phyloP scores from a whole-genome alignment of 2,329 filamentous ascomycete species.

The Diaporthe citriasiana region DNA sequence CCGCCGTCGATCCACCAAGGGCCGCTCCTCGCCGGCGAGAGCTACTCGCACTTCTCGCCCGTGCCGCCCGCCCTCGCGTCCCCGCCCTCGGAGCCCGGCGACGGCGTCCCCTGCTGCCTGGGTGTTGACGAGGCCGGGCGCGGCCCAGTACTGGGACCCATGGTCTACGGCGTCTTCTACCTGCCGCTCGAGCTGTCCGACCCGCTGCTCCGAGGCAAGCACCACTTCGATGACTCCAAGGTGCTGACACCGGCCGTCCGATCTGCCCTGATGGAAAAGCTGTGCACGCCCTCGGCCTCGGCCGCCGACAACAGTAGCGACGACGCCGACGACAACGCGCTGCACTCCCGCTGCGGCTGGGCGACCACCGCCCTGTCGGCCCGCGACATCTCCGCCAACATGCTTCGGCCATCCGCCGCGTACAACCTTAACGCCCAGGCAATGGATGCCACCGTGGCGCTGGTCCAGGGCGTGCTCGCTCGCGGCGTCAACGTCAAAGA shows the following conservation, averaged over 20 bases:
- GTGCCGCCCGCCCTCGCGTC: slow-evolving; percentile 73
- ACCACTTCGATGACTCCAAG: slow-evolving; percentile 97
- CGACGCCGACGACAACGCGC: slow-evolving; percentile 58
- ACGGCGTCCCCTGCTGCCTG: slow-evolving; percentile 76
- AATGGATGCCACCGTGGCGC: slow-evolving; percentile 87
- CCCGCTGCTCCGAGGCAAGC: slow-evolving; percentile 80
- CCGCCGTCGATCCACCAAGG: slow-evolving; percentile 76
- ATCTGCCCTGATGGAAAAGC: slow-evolving; percentile 74
- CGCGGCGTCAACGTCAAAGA: slow-evolving; percentile 86
- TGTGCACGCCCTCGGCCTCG: slow-evolving; percentile 69
- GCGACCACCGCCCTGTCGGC: slow-evolving; percentile 86
- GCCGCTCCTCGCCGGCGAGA: slow-evolving; percentile 72
- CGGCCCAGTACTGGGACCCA: slow-evolving; percentile 89
- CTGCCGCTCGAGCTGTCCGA: slow-evolving; percentile 81
- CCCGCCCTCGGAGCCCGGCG: slow-evolving; percentile 47
- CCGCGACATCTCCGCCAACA: slow-evolving; percentile 83
- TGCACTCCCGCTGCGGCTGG: slow-evolving; percentile 79
- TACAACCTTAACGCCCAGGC: slow-evolving; percentile 98
- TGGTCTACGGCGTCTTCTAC: slow-evolving; percentile 80
- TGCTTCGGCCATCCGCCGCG: slow-evolving; percentile 74
- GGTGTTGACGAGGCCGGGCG: slow-evolving; percentile 95
- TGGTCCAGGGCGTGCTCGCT: slow-evolving; percentile 84
- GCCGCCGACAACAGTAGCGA: too few relatives aligned
- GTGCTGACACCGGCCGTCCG: slow-evolving; percentile 86
- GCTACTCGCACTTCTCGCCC: slow-evolving; percentile 80